Evolutionary conservation across 2,329 filamentous ascomycete species (phyloP).

Genomic region (Capronia americana): DNA sequence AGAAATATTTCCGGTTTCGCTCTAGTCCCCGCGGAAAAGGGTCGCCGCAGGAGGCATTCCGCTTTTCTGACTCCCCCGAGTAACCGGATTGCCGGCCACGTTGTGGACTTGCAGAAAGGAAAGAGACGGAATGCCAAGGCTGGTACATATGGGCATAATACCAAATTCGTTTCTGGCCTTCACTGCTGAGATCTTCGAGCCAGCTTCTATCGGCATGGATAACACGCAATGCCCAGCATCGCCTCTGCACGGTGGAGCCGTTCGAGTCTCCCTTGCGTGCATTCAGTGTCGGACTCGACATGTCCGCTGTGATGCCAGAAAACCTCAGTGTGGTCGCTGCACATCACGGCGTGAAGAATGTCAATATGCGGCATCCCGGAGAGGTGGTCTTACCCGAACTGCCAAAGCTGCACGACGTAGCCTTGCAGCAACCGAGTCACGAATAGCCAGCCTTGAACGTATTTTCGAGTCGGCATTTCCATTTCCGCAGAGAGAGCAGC

Average conservation of each 20-base stretch:
- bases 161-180: background rate
- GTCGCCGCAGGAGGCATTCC: no score
- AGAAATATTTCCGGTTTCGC: slow-evolving; percentile 3
- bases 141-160: background rate
- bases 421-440: slow-evolving; percentile 31
- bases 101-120: background rate
- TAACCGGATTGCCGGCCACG: slow-evolving; percentile 3
- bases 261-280: slow-evolving; percentile 36
- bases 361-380: slow-evolving; percentile 56
- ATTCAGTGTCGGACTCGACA: slow-evolving; percentile 48
- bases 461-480: slow-evolving; percentile 8
- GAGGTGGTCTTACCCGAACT: slow-evolving; percentile 45
- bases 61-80: background rate
- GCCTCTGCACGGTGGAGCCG: background rate
- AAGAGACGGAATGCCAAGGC: background rate
- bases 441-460: slow-evolving; percentile 9
- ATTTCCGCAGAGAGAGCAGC: background rate
- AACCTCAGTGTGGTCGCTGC: slow-evolving; percentile 54
- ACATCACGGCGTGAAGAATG: slow-evolving; percentile 52
- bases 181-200: background rate
- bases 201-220: slow-evolving; percentile 1
- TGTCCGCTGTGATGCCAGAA: slow-evolving; percentile 56
- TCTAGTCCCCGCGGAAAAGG: background rate
- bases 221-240: background rate
- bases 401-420: slow-evolving; percentile 37